Evolutionary conservation across 2,329 filamentous ascomycete genomes (phyloP), one percentile per base, ranked within the genome.

Genomic region (Plectosphaerella sp.): DNA sequence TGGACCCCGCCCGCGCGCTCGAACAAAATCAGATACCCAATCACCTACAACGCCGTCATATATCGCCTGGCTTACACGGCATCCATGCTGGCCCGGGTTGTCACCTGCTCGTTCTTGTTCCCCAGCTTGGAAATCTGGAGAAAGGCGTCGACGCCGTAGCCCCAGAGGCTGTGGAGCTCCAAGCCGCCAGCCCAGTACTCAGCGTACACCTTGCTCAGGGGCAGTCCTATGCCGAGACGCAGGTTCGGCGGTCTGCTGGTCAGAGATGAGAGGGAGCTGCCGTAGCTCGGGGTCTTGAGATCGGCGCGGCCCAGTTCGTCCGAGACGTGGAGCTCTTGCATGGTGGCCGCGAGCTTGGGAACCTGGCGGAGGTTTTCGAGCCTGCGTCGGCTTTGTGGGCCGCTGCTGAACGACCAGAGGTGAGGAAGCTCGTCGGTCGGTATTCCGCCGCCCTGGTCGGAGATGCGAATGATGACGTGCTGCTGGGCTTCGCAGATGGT

Each of bases 101-200:
- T 91, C 56, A 99, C 77, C 69, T 96, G 91, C 74, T 99, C 94
- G 64, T 97, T 97, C 77, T 96, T 97, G 68, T 99, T 99, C 18
- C 94, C 94, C 52, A 99, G 77, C 67, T 96, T 95, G 5, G 91
- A 96, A 54, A 99, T 96, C 66, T 97, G 92, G 57, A 99, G 72
- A 64, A 99, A 99, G 0, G 89, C 92, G 72, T 99, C 94, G 7
- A 95, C 91, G 14, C 94, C 94, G 66, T 97, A 97, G 1, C 94
- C 95, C 65, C 97, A 93, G 8, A 99, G 74, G 63, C 89, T 97
- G 67, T 97, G 93, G 53, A 97, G 70, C 62, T 96, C 89, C 9
- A 99, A 74, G 61, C 83, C 94, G 22, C 94, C 94, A 3, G 94
- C 94, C 94, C 94, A 99, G 69, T 97, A 97, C 70, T 97, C 93